Base-by-base conservation (phyloP, 2,329 filamentous ascomycete genomes). In the Monilinia aucupariae region DNA sequence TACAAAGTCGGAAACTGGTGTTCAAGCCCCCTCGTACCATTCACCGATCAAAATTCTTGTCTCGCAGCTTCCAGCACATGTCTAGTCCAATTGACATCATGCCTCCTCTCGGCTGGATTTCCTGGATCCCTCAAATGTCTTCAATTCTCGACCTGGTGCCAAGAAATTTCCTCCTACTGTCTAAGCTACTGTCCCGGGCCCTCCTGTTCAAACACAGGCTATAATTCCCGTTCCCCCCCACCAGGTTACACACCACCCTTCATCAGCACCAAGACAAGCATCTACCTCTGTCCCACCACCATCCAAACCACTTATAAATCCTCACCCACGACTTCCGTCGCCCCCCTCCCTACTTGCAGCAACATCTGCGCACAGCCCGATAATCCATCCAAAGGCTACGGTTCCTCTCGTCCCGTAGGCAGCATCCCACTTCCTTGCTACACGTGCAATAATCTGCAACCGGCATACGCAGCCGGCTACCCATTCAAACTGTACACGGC, bases 361-460 rank as follows among this genome's bases (percentile, higher is more conserved):
- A 71, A 71, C 49, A 78, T 84, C 69, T 84, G 82, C 78, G 75
- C 72, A 43, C 80, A 84, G 73, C 79, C 82, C n/a, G 73, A 75
- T 59, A 80, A 76, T 75, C 81, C 83, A 68, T 80, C 81, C 71
- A 83, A 81, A 68, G 85, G 85, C 59, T 93, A 92, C 71, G 85
- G 83, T 1, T 85, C 87, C 1, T 83, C 87, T 43, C 85, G 77
- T 58, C 78, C 80, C 3, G 80, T 83, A 20, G 82, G 80, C 55
- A 78, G 75, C 64, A 82, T 85, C 60, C 73, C 75, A 27, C 74
- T 84, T 59, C 82, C 82, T 52, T 73, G 81, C 62, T 77, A 84
- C 39, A 79, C 78, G 30, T 85, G 82, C 76, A 85, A 83, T 73
- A 81, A 84, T 67, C 67, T 79, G 48, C 70, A 75, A 64, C 63